Base-by-base conservation (phyloP, 225 moss, liverwort and hornwort genomes). In the Bryum argenteum region DNA sequence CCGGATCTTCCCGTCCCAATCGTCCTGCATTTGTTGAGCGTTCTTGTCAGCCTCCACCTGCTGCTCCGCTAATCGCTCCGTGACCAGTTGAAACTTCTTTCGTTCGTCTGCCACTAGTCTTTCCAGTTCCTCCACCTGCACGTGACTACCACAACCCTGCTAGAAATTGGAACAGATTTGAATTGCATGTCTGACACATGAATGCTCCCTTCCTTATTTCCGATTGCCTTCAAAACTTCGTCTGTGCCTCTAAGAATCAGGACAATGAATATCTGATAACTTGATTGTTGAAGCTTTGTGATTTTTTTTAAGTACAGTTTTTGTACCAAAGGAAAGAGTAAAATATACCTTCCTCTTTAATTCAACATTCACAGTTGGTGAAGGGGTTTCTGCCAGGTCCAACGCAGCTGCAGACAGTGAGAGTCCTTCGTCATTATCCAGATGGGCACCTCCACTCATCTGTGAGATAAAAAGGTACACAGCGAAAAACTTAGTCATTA, bases 1-100 rank as follows among this genome's bases (percentile, higher is more conserved):
- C 1, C 83, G 80, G 11, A 90, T 84, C 79, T 86, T 90, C 26
- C 70, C 73, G 1, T 92, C 90, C 88, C 92, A 90, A 55, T 79
- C 52, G 0, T 92, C 84, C 59, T 92, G 85, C 83, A 80, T 84
- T 5, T 77, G 75, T 13, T 79, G 84, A 16, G 84, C 77, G 42
- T 72, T 76, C 55, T 83, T 86, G 42, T 87, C 71, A 71, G 83
- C 88, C 23, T 90, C 88, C 50, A 55, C 58, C 60, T 78, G 77
- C 48, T 90, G 88, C 45, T 88, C 81, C 0, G 53, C 69, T 54
- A 90, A 45, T 60, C 76, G 75, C 64, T 88, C 26, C 2, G 81
- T 72, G 7, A 92, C 72, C 43, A 70, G 28, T 71, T 86, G 78
- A 66, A 88, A 84, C 26, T 90, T 82, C 61, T 81, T 77, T 58